Evolutionary conservation across 2,329 filamentous ascomycete species (phyloP).

Genomic region (Ascomycota sp.): DNA sequence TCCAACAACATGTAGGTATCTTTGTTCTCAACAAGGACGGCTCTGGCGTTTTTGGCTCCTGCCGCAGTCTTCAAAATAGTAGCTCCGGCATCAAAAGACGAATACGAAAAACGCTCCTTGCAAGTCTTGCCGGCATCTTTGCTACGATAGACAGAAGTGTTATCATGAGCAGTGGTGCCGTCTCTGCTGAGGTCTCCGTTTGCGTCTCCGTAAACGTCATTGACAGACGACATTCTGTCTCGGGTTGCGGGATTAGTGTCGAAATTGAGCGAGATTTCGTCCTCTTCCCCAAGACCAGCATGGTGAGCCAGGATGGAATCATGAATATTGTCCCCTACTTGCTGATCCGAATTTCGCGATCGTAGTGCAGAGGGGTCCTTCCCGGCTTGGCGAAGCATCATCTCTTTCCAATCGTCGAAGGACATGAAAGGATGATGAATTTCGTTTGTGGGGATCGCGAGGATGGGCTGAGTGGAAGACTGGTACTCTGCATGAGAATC

Average conservation of each 20-base stretch:
- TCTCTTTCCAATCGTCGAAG: conserved; percentile 95
- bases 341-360: conserved; percentile 35
- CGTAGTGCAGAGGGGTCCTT: conserved; percentile 49
- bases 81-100: conserved; percentile 90
- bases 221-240: not conserved
- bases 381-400: conserved; percentile 69
- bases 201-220: conserved; percentile 3
- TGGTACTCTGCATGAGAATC: not conserved
- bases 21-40: conserved; percentile 88
- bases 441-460: not conserved
- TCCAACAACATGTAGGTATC: conserved; percentile 96
- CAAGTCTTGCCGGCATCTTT: conserved; percentile 95
- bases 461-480: not conserved
- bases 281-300: conserved; percentile 68
- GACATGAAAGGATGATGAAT: conserved; percentile 50
- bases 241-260: conserved; percentile 14
- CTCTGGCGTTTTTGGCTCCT: conserved; percentile 70
- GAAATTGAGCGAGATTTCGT: conserved; percentile 51
- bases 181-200: conserved; percentile 5
- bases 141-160: conserved; percentile 41
- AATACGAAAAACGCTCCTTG: conserved; percentile 94
- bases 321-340: conserved; percentile 22
- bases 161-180: conserved; percentile 24
- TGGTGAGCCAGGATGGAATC: conserved; percentile 43
- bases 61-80: conserved; percentile 79